A percentile compares a stretch with the other conserved stretches of the same genome.
Evolutionary conservation across 225 moss, liverwort and hornwort species (phyloP).

Genomic region (Sphagnum contortum): DNA sequence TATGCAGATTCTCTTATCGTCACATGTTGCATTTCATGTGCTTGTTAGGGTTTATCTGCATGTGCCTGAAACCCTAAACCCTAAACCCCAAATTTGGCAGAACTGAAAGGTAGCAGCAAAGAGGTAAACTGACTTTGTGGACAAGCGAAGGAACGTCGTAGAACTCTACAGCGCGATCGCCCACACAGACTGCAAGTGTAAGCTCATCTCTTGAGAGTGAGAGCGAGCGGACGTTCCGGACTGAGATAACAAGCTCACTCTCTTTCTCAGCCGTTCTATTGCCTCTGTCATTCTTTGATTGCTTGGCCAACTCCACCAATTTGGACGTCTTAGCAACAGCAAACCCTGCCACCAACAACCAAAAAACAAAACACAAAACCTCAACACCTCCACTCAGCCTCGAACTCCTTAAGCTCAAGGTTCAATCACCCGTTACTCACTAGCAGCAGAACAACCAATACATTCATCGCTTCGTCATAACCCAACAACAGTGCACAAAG

Average conservation of each 20-base stretch:
- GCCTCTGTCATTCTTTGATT: slow-evolving; percentile 26
- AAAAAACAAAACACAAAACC: background rate
- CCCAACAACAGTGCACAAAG: background rate
- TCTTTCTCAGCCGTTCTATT: slow-evolving; percentile 47
- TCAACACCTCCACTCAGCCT: background rate
- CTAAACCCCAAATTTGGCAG: too few species aligned
- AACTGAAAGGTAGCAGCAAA: background rate
- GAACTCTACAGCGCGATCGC: slow-evolving; percentile 41
- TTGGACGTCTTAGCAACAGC: slow-evolving; percentile 65
- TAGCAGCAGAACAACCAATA: background rate
- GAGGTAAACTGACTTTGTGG: slow-evolving; percentile 44
- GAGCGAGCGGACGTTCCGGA: slow-evolving; percentile 47
- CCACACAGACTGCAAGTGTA: slow-evolving; percentile 65
- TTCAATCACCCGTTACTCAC: background rate
- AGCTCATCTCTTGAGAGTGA: slow-evolving; percentile 81
- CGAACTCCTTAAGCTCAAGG: too few species aligned
- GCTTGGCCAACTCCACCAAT: slow-evolving; percentile 53
- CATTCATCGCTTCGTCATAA: background rate
- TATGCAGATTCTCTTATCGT: too few species aligned
- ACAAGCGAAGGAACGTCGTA: slow-evolving; percentile 76
- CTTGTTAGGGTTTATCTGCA: too few species aligned
- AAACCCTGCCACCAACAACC: slow-evolving; percentile 50
- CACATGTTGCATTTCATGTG: too few species aligned
- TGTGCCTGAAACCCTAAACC: too few species aligned
- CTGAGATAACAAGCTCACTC: slow-evolving; percentile 32